Percentiles rank a stretch among this genome's conserved stretches.
Conservation (phyloP, 1,284 basidiomycete genomes). For the Melampsora occidentalis region DNA sequence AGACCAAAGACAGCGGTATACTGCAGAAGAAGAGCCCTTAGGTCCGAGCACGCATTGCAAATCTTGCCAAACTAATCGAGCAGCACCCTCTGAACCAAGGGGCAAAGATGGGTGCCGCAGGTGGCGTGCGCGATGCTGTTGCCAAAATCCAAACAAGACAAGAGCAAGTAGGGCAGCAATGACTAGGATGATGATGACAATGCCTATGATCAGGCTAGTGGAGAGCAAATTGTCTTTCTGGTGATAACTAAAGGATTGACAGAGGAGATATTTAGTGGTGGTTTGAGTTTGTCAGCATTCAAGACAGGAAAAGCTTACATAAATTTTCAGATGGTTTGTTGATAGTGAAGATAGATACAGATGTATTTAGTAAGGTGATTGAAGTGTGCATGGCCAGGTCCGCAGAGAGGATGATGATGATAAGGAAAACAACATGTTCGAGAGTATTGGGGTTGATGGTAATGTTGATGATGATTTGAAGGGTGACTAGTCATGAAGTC, state of each 20-base stretch:
- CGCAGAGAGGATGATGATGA: too few species aligned
- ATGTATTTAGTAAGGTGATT: too few species aligned
- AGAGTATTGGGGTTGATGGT: too few species aligned
- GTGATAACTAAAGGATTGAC: neutral
- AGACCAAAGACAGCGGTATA: slow-evolving; percentile 19
- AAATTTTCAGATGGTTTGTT: too few species aligned
- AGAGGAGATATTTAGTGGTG: too few species aligned
- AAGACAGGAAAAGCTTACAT: too few species aligned
- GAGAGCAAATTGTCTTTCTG: slow-evolving; percentile 58
- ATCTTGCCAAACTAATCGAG: slow-evolving; percentile 67
- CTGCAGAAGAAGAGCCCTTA: neutral
- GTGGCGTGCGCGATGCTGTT: slow-evolving; percentile 64
- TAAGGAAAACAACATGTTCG: too few species aligned
- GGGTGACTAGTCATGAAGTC: too few species aligned
- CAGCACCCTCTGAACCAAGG: slow-evolving; percentile 55
- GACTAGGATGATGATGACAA: slow-evolving; percentile 73
- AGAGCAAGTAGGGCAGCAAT: slow-evolving; percentile 62
- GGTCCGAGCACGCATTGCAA: slow-evolving; percentile 61
- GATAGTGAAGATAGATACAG: too few species aligned
- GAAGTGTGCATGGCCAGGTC: too few species aligned
- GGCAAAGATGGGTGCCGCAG: slow-evolving; percentile 51
- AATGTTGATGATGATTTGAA: too few species aligned
- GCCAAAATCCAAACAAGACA: slow-evolving; percentile 63
- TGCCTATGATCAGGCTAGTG: slow-evolving; percentile 77
- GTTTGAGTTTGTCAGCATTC: too few species aligned